Evolutionary conservation across 1,284 basidiomycete species (phyloP).

Genomic region (Anthracocystis setariae): DNA sequence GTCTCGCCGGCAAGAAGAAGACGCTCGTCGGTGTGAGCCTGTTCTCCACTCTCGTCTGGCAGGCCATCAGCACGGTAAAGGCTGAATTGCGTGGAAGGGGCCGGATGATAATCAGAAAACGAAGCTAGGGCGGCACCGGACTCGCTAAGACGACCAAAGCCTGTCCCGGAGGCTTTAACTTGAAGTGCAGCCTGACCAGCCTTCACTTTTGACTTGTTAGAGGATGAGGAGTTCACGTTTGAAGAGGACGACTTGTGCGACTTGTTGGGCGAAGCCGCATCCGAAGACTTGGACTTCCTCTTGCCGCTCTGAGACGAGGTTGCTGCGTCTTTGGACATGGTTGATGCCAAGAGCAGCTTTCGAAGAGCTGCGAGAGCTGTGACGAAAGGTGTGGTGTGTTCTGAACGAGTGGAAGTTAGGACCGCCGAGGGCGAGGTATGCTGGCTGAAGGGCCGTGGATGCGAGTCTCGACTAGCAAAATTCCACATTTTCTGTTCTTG

Average conservation of each 20-base stretch:
- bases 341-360: not conserved
- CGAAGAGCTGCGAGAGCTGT: not conserved
- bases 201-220: slow-evolving; percentile 27
- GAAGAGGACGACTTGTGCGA: slow-evolving; percentile 30
- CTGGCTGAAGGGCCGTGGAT: not conserved
- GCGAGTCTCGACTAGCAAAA: not conserved
- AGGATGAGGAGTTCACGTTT: not conserved
- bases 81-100: slow-evolving; percentile 42
- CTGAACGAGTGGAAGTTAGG: not conserved
- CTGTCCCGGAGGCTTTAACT: slow-evolving; percentile 17
- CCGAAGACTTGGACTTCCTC: slow-evolving; percentile 37
- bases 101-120: slow-evolving; percentile 48
- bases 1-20: slow-evolving; percentile 59
- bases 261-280: slow-evolving; percentile 37
- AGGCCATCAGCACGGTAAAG: slow-evolving; percentile 47
- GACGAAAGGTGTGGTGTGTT: not conserved
- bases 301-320: slow-evolving; percentile 29
- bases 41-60: slow-evolving; percentile 38
- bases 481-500: slow-evolving; percentile 9
- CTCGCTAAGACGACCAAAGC: slow-evolving; percentile 28
- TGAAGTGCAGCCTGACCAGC: slow-evolving; percentile 29
- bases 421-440: not conserved
- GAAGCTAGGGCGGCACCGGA: slow-evolving; percentile 42
- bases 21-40: slow-evolving; percentile 36
- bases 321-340: slow-evolving; percentile 20